phyloP scores from a whole-genome alignment of 441 rosid species.

The Hura crepitans region DNA sequence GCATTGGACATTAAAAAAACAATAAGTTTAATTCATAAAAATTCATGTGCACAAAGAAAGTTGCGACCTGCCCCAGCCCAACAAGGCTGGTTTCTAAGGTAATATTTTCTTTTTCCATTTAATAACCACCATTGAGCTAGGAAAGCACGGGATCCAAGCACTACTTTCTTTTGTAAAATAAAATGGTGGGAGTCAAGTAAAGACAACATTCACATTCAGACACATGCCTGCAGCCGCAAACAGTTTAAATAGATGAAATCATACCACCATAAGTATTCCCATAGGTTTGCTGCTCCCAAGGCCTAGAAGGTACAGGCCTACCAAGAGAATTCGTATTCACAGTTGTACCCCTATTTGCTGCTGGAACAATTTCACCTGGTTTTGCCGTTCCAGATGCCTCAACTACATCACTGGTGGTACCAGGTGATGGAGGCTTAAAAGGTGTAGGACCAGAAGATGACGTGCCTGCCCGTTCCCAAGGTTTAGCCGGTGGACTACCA shows the following conservation, averaged over 20 bases:
- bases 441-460: constrained; percentile 71
- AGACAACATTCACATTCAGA: not conserved
- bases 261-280: constrained; percentile 57
- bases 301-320: constrained; percentile 80
- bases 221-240: no score
- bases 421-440: constrained; percentile 81
- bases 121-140: not conserved
- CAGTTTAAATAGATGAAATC: constrained; percentile 1
- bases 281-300: constrained; percentile 82
- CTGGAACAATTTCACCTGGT: constrained; percentile 73
- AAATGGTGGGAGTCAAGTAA: constrained; percentile 1
- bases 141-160: not conserved
- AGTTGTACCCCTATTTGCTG: constrained; percentile 40
- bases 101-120: not conserved
- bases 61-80: not conserved
- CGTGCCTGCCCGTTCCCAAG: constrained; percentile 81
- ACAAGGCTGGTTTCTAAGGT: not conserved
- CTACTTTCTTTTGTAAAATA: not conserved
- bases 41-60: not conserved
- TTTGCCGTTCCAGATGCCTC: constrained; percentile 93
- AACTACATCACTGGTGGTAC: constrained; percentile 84
- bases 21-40: constrained; percentile 15
- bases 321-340: constrained; percentile 43
- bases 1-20: constrained; percentile 24
- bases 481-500: constrained; percentile 70